Conservation (phyloP, 2,329 filamentous ascomycete species). For the Sporothrix brasiliensis region DNA sequence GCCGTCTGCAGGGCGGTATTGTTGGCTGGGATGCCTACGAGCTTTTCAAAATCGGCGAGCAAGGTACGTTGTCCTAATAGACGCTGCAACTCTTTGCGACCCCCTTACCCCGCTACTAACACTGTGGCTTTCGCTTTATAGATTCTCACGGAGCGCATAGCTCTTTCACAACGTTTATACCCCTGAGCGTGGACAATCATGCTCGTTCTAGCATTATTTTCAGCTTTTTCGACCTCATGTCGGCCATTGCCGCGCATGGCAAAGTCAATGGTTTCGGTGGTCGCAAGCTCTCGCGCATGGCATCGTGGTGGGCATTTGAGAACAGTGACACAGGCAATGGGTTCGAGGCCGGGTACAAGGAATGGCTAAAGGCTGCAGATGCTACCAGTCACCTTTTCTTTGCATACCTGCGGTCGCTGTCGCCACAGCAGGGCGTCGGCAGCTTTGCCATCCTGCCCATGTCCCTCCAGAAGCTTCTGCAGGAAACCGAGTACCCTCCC, state of each 20-base stretch:
- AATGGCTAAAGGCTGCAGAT: conserved; percentile 88
- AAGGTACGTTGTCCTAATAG: conserved; percentile 58
- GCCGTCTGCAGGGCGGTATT: conserved; percentile 82
- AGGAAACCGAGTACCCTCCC: conserved; percentile 93
- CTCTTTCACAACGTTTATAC: conserved; percentile 95
- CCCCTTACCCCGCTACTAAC: not conserved
- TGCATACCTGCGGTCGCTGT: conserved; percentile 87
- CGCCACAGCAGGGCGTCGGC: conserved; percentile 75
- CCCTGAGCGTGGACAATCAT: conserved; percentile 85
- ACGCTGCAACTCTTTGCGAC: not conserved
- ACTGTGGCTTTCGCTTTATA: conserved; percentile 44
- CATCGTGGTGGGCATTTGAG: conserved; percentile 98
- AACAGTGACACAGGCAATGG: conserved; percentile 83
- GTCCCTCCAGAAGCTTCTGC: conserved; percentile 85
- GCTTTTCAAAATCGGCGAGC: conserved; percentile 90
- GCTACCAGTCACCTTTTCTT: conserved; percentile 98
- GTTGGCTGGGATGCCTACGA: conserved; percentile 98
- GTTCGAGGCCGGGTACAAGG: conserved; percentile 91
- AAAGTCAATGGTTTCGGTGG: conserved; percentile 93
- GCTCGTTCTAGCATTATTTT: conserved; percentile 87
- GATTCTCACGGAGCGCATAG: conserved; percentile 91
- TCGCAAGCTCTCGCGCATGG: conserved; percentile 90
- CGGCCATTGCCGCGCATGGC: conserved; percentile 87
- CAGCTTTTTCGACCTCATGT: conserved; percentile 92
- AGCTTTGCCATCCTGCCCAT: conserved; percentile 86